Conservation (phyloP, 2,329 filamentous ascomycete species). For the Phialocephala subalpina region DNA sequence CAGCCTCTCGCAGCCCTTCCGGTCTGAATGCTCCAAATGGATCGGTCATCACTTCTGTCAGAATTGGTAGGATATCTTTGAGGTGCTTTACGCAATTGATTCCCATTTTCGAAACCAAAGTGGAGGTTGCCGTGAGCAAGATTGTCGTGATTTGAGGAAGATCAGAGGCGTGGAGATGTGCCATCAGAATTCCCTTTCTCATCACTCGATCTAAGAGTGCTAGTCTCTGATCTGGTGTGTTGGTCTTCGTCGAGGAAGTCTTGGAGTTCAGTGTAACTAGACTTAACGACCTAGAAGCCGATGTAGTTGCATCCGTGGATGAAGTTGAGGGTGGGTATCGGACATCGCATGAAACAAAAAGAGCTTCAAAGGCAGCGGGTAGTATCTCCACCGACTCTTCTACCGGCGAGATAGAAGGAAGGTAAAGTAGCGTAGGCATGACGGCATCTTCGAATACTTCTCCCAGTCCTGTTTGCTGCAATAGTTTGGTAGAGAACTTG, state of each 20-base stretch:
- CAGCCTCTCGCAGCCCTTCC: conserved; percentile 57
- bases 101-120: conserved; percentile 63
- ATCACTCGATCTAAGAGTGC: conserved; percentile 61
- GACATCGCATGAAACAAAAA: conserved; percentile 61
- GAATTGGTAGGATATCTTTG: conserved; percentile 72
- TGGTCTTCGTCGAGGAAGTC: not conserved
- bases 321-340: conserved; percentile 23
- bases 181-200: conserved; percentile 62
- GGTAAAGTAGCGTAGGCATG: conserved; percentile 75
- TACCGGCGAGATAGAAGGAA: conserved; percentile 81
- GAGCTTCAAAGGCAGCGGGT: conserved; percentile 68
- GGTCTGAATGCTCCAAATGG: conserved; percentile 58
- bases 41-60: conserved; percentile 71
- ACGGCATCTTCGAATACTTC: conserved; percentile 74
- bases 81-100: conserved; percentile 73
- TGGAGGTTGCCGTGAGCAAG: conserved; percentile 59
- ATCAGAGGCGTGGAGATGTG: conserved; percentile 65
- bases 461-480: conserved; percentile 70
- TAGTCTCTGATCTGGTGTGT: conserved; percentile 27
- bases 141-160: conserved; percentile 64
- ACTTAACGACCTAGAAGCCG: not conserved
- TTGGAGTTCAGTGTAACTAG: not conserved
- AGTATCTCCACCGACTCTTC: conserved; percentile 73
- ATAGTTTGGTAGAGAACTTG: conserved; percentile 56
- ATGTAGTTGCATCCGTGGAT: not conserved